Evolutionary conservation across 495 filamentous ascomycete genomes (phyloP), one percentile per base, ranked within the genome.

Genomic region (Neurospora discreta): DNA sequence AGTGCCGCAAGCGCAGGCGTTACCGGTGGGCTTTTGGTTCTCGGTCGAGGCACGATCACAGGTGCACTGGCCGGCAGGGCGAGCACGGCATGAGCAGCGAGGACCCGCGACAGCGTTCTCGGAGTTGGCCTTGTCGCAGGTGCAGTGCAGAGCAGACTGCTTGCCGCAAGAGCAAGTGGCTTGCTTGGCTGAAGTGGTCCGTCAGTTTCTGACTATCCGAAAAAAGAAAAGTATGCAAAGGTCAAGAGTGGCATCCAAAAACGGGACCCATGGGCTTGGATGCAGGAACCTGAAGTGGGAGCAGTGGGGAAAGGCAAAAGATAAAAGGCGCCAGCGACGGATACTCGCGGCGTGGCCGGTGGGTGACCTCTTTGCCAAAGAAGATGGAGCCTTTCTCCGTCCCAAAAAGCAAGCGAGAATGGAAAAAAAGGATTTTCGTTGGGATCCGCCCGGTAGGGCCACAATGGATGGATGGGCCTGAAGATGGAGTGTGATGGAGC

Each of bases 111-210:
- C 72, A 5, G 79, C 77, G 84, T 97, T 97, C 87, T 98, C 95
- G 5, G 85, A 80, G 3, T 85, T 74, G 9, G 93, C 88, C 79
- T 91, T 93, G 79, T 89, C 89, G 84, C 95, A 98, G 71, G 84
- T 89, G 86, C 95, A 98, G 78, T 92, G 85, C 71, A 97, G 88
- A 58, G 95, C 95, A 9, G 88, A 87, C 77, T 94, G 87, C 83
- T 94, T 87, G 75, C 95, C 95, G 78, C 95, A 98, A 18, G 93
- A 95, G 88, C 94, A 98, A 70, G 84, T 90, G 3, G 87, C 87
- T 77, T 88, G 85, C 72, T 85, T 77, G 73, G 83, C 82, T 85
- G 79, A 71, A 41, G 36, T 11, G 23, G 39, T 68, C 15, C 23
- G 69, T 52, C 67, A 33, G 38, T 39, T n/a, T n/a, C n/a, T 39